Base-by-base conservation (phyloP, 441 rosid genomes). In the Populus hybrid region DNA sequence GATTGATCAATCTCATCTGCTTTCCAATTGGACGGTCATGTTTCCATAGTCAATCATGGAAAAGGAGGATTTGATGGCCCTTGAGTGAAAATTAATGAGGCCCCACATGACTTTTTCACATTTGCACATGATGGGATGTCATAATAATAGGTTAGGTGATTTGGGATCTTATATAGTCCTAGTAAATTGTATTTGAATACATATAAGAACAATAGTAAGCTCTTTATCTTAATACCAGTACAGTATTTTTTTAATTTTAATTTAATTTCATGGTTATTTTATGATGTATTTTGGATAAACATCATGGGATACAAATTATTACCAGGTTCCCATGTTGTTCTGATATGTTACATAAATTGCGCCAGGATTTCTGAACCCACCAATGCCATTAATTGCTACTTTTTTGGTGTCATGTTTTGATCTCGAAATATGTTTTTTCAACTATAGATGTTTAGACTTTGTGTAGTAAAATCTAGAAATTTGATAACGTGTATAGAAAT, bases 1-100 rank as follows among this genome's bases (percentile, higher is more conserved):
- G 81, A 69, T 70, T 6, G 78, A 30, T 64, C 57, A 75, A 24
- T 75, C 74, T 61, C 70, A 40, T 20, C 72, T 18, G 40, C 20
- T 69, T 70, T 2, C 6, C 7, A 2, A 42, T 38, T 63, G 4
- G 30, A 73, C 18, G 69, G 77, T 6, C 69, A 8, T 66, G 68
- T 35, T 73, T 69, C 46, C 32, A 59, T 16, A 8, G 20, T 20
- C 14, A 21, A 18, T 35, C 4, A 67, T 18, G 18, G 16, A 6
- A 53, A 7, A 2, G 8, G n/a, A n/a, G 28, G 11, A 6, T 21
- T 69, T 21, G 10, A 14, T 32, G 21, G 67, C 11, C 40, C 7
- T 57, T 57, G 7, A 20, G 34, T n/a, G 74, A 38, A 53, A 18
- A 0, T 26, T 20, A 75, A 40, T 35, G 61, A 77, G 32, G 10